Evolutionary conservation across 495 filamentous ascomycete genomes (phyloP).

Genomic region (Oidiodendron maius): DNA sequence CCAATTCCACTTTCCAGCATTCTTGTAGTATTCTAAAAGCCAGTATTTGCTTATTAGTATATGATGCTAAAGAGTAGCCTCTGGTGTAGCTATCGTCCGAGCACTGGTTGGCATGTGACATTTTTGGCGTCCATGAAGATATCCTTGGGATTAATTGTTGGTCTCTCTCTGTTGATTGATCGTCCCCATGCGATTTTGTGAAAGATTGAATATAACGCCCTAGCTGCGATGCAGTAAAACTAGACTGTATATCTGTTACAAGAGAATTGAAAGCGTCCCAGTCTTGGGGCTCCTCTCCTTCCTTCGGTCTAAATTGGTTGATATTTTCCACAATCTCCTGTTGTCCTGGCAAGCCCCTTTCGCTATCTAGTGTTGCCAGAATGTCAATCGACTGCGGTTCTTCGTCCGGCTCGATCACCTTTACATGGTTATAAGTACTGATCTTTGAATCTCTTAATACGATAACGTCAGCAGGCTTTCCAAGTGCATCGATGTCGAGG

Average conservation of each 20-base stretch:
- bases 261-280: conserved; percentile 34
- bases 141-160: conserved; percentile 19
- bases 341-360: conserved; percentile 15
- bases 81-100: conserved; percentile 16
- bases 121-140: conserved; percentile 28
- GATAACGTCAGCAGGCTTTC: conserved; percentile 33
- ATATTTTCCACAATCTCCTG: conserved; percentile 36
- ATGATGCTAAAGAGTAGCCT: conserved; percentile 19
- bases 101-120: conserved; percentile 25
- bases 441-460: conserved; percentile 34
- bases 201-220: conserved; percentile 25
- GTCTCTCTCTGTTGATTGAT: conserved; percentile 16
- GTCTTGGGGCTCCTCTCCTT: conserved; percentile 14
- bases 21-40: conserved; percentile 16
- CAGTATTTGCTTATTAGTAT: conserved; percentile 19
- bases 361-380: conserved; percentile 24
- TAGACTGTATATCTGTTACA: conserved; percentile 26
- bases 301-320: conserved; percentile 32
- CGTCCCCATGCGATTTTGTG: conserved; percentile 9
- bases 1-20: conserved; percentile 20
- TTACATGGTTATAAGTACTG: conserved; percentile 6
- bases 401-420: not conserved
- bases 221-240: conserved; percentile 39
- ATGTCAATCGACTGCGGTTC: conserved; percentile 22
- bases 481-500: conserved; percentile 24